Conservation (phyloP, 2,329 filamentous ascomycete species). For the Thelonectria blattea region DNA sequence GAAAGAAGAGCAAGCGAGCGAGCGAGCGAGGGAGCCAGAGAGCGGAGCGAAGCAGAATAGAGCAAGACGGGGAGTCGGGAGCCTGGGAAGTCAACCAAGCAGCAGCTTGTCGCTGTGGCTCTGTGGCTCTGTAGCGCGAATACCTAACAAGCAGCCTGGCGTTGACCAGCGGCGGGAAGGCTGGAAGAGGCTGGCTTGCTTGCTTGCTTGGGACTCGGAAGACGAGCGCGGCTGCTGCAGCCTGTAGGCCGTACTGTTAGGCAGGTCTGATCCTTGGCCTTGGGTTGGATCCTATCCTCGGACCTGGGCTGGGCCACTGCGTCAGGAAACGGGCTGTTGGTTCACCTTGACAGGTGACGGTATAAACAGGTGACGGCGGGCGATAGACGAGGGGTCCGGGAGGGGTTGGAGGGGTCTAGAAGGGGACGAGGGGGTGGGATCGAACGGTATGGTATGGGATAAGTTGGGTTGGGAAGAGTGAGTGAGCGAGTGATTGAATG, state of each 20-base stretch:
- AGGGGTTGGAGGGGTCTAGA: conserved; percentile 5
- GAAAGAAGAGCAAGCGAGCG: not conserved
- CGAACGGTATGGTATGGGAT: conserved; percentile 8
- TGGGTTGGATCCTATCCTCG: conserved; percentile 2
- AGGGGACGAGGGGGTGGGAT: conserved; percentile 3
- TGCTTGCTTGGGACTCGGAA: not conserved
- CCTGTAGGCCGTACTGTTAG: not conserved
- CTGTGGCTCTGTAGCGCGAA: conserved; percentile 13
- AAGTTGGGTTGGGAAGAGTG: conserved; percentile 12
- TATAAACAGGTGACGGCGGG: conserved; percentile 7
- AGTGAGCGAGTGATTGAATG: not conserved
- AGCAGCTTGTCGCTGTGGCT: conserved; percentile 10
- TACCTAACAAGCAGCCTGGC: conserved; percentile 9
- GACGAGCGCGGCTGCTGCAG: conserved; percentile 1
- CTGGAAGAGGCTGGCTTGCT: conserved; percentile 12
- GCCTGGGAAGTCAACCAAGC: not conserved
- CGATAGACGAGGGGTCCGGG: conserved; percentile 11
- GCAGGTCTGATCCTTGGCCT: conserved; percentile 1
- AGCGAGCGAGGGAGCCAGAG: not conserved
- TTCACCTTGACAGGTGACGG: conserved; percentile 8
- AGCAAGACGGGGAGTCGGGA: not conserved
- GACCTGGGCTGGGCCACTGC: not conserved
- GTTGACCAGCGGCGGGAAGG: conserved; percentile 11
- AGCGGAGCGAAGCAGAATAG: not conserved
- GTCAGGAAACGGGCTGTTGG: not conserved